These are phyloP conservation scores for Polyplosphaeria fusca DNA, from an alignment of 495 filamentous ascomycete genomes.

Conservation along the genomic window DNA sequence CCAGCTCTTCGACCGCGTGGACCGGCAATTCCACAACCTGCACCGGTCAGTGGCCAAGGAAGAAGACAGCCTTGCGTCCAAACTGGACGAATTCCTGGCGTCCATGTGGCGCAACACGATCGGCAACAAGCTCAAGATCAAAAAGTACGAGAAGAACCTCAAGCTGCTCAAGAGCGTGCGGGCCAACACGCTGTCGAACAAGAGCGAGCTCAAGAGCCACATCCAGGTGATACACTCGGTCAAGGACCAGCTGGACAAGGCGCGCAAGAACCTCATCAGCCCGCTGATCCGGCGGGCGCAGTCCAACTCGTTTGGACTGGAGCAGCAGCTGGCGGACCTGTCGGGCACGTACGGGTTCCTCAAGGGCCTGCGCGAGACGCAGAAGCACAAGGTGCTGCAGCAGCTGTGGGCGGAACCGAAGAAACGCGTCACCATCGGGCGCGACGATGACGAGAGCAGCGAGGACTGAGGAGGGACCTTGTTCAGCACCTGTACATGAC, in stretches of 20 bases:
- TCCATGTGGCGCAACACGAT: conserved; percentile 83
- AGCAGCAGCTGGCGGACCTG: conserved; percentile 78
- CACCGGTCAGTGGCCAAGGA: conserved; percentile 84
- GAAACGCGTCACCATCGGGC: conserved; percentile 22
- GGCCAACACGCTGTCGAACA: conserved; percentile 79
- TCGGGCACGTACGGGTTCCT: conserved; percentile 75
- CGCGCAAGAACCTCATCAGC: conserved; percentile 73
- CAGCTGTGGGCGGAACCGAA: conserved; percentile 36
- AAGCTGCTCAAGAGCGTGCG: conserved; percentile 68
- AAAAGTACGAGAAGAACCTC: conserved; percentile 87
- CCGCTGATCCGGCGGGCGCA: conserved; percentile 72
- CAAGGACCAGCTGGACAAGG: conserved; percentile 74
- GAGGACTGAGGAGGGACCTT: conserved; percentile 12
- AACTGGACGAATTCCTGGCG: conserved; percentile 73
- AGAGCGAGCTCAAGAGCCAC: conserved; percentile 76
- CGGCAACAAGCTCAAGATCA: conserved; percentile 65
- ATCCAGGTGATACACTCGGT: conserved; percentile 73
- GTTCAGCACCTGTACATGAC: background rate
- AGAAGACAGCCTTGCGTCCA: conserved; percentile 69
- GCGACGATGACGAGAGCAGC: conserved; percentile 9
- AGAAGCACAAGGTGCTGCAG: conserved; percentile 82
- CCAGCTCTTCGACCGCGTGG: conserved; percentile 79
- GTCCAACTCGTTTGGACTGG: conserved; percentile 64
- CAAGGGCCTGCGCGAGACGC: conserved; percentile 64
- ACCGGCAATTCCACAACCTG: conserved; percentile 82